Conservation (phyloP, 768 basidiomycete species). For the Collybia sordida region DNA sequence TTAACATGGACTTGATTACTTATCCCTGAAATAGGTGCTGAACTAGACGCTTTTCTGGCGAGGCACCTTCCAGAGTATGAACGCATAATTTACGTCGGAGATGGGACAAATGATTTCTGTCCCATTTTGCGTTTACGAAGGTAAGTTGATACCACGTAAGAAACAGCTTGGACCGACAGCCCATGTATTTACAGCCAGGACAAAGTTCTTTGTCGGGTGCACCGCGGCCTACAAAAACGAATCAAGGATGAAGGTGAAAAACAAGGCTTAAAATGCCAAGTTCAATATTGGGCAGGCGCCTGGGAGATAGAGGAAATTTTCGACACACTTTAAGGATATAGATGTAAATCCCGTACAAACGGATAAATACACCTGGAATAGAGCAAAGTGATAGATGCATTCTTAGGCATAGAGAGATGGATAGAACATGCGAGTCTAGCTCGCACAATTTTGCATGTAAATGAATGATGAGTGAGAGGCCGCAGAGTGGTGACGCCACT, state of each 20-base stretch:
- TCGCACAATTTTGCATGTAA: constrained; percentile 14
- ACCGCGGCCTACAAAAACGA: constrained; percentile 76
- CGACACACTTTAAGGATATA: constrained; percentile 30
- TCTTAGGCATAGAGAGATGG: constrained; percentile 7
- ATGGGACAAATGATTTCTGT: constrained; percentile 95
- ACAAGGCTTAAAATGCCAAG: constrained; percentile 65
- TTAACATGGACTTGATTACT: neutral
- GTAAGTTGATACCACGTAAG: constrained; percentile 29
- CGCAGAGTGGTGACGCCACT: constrained; percentile 2
- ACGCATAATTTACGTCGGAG: constrained; percentile 87
- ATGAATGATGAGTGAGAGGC: constrained; percentile 2
- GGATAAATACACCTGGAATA: neutral
- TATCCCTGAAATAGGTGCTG: constrained; percentile 66
- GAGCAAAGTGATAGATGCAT: constrained; percentile 4
- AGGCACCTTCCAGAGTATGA: constrained; percentile 64
- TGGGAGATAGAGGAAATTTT: constrained; percentile 96
- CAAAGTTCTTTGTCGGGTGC: constrained; percentile 73
- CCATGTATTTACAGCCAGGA: constrained; percentile 62
- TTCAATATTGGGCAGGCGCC: constrained; percentile 88
- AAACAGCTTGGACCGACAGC: neutral
- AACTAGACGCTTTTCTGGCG: constrained; percentile 79
- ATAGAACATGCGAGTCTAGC: constrained; percentile 20
- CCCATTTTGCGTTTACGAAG: constrained; percentile 79
- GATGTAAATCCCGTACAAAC: neutral
- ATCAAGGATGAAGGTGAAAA: constrained; percentile 69